phyloP scores from a whole-genome alignment of 2,329 filamentous ascomycete species.

The Lachnellula hyalina region DNA sequence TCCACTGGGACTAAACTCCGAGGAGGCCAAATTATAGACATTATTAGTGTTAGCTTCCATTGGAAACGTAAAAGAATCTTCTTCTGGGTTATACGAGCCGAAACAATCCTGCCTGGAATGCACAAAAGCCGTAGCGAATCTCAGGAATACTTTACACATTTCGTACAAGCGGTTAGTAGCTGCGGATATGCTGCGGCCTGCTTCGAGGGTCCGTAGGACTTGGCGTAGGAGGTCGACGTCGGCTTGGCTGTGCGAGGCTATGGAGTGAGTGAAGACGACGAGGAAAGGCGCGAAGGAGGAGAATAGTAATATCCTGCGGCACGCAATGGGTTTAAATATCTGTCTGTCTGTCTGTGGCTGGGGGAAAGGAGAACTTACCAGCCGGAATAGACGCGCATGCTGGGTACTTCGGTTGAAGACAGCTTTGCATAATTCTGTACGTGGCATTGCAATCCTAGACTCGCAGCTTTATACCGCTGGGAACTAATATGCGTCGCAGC shows the following conservation, averaged over 20 bases:
- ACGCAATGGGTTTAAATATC: not conserved
- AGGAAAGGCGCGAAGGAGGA: slow-evolving; percentile 17
- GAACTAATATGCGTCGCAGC: slow-evolving; percentile 12
- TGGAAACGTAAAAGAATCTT: slow-evolving; percentile 12
- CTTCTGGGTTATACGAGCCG: slow-evolving; percentile 8
- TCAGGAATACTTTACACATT: slow-evolving; percentile 12
- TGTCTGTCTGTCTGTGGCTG: not conserved
- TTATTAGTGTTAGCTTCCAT: not conserved
- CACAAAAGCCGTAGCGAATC: slow-evolving; percentile 13
- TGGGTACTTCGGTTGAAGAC: slow-evolving; percentile 7
- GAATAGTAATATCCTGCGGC: slow-evolving; percentile 10
- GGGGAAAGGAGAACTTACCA: slow-evolving; percentile 5
- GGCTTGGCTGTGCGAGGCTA: slow-evolving; percentile 8
- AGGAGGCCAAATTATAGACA: not conserved
- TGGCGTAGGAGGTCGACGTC: slow-evolving; percentile 12
- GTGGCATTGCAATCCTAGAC: slow-evolving; percentile 13
- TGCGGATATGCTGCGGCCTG: slow-evolving; percentile 6
- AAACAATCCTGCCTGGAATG: slow-evolving; percentile 4
- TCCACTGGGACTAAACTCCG: not conserved
- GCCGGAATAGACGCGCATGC: slow-evolving; percentile 11
- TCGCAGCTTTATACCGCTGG: slow-evolving; percentile 12
- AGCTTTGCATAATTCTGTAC: slow-evolving; percentile 10
- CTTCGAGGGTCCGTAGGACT: slow-evolving; percentile 11
- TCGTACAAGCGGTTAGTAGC: slow-evolving; percentile 9
- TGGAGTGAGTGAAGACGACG: slow-evolving; percentile 16